Percentiles rank a stretch among this genome's conserved stretches.
phyloP scores from a whole-genome alignment of 192 early-diverging fungal species.

The Linnemannia schmuckeri region DNA sequence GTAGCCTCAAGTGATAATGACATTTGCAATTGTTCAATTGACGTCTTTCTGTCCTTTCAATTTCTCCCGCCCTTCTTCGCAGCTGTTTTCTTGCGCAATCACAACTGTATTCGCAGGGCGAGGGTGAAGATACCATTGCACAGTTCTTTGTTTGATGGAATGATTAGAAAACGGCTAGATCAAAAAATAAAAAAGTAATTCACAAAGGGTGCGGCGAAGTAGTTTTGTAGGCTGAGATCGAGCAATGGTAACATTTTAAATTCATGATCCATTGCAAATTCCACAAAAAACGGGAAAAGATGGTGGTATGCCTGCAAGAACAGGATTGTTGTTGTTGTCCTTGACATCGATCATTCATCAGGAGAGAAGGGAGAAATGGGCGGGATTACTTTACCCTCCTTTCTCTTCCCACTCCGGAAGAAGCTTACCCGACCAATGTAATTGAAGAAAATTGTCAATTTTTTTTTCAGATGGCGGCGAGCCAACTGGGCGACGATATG shows the following conservation, averaged over 20 bases:
- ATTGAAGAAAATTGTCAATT: background rate
- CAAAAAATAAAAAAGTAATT: background rate
- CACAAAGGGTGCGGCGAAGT: background rate
- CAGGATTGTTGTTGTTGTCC: too few relatives aligned
- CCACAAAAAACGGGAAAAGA: too few relatives aligned
- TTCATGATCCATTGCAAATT: too few relatives aligned
- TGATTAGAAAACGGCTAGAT: background rate
- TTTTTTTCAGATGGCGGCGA: background rate
- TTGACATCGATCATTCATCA: too few relatives aligned
- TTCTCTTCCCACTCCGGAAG: background rate
- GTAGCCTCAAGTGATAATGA: too few relatives aligned
- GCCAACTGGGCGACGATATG: background rate
- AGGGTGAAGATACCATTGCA: background rate
- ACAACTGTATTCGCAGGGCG: background rate
- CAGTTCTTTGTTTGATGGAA: background rate
- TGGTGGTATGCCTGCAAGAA: too few relatives aligned
- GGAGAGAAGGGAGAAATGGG: background rate
- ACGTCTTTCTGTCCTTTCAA: background rate
- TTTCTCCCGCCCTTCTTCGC: background rate
- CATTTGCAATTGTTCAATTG: background rate
- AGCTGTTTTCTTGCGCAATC: background rate
- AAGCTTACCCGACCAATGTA: conserved; percentile 6
- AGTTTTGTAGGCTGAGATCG: too few relatives aligned
- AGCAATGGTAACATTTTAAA: too few relatives aligned
- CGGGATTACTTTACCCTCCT: background rate